These are phyloP conservation scores for Mentha longifolia DNA, from an alignment of 257 asterid species.

Conservation along the genomic window DNA sequence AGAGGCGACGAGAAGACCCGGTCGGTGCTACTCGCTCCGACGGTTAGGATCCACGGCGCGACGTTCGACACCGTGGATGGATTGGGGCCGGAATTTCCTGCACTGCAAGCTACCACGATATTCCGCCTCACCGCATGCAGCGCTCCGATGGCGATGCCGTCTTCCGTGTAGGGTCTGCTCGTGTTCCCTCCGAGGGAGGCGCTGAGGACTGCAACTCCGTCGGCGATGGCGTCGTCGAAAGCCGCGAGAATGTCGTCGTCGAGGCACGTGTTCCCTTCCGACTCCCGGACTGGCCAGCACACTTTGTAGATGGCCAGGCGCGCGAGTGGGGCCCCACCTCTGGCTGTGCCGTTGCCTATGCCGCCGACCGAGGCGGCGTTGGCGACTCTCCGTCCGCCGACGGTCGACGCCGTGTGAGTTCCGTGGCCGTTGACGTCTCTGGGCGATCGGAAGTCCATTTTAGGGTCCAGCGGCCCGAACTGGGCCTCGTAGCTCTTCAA, in stretches of 20 bases:
- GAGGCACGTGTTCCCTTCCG: constrained; percentile 29
- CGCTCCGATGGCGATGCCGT: constrained; percentile 44
- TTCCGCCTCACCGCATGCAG: constrained; percentile 40
- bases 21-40: constrained; percentile 87
- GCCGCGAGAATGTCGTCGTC: constrained; percentile 47
- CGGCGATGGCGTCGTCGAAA: constrained; percentile 53
- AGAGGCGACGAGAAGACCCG: constrained; percentile 53
- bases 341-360: constrained; percentile 44
- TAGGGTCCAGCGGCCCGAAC: constrained; percentile 36
- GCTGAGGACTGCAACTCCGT: constrained; percentile 49
- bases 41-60: constrained; percentile 95
- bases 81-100: constrained; percentile 73
- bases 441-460: constrained; percentile 38
- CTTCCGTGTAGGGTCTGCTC: constrained; percentile 10
- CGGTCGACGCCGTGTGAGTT: constrained; percentile 51
- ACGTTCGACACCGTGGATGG: constrained; percentile 59
- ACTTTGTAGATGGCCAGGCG: constrained; percentile 50
- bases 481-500: constrained; percentile 39
- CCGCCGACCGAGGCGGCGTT: constrained; percentile 48
- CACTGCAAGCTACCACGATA: constrained; percentile 76
- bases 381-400: constrained; percentile 44
- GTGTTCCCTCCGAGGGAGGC: constrained; percentile 38
- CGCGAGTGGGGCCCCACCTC: constrained; percentile 51
- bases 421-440: constrained; percentile 54
- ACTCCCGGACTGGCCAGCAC: constrained; percentile 43